These are phyloP conservation scores for Starmerella khaoyaiensis DNA, from an alignment of 805 yeast species.

Conservation along the genomic window DNA sequence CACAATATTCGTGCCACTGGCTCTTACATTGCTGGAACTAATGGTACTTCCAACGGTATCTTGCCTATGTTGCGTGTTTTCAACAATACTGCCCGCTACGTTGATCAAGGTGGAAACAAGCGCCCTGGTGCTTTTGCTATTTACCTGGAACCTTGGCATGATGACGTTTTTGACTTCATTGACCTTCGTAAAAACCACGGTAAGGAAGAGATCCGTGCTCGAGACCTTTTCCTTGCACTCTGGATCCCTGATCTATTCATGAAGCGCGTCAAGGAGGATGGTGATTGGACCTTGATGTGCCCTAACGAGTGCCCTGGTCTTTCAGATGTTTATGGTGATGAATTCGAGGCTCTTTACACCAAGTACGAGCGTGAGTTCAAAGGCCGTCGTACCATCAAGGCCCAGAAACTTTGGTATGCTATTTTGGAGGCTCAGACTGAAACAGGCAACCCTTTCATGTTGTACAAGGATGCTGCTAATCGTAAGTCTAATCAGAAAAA, in stretches of 20 bases:
- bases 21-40: constrained; percentile 78
- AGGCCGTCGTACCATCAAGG: constrained; percentile 53
- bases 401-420: constrained; percentile 84
- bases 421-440: constrained; percentile 87
- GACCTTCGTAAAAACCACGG: constrained; percentile 89
- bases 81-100: constrained; percentile 92
- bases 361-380: constrained; percentile 60
- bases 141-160: constrained; percentile 95
- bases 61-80: constrained; percentile 94
- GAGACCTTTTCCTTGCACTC: constrained; percentile 83
- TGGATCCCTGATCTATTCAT: constrained; percentile 94
- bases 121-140: constrained; percentile 96
- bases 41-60: constrained; percentile 83
- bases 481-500: constrained; percentile 79
- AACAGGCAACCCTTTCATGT: constrained; percentile 91
- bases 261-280: constrained; percentile 70
- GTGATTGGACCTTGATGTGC: constrained; percentile 79
- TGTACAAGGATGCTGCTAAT: constrained; percentile 88
- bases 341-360: constrained; percentile 58
- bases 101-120: constrained; percentile 96
- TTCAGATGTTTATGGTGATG: constrained; percentile 70
- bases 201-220: constrained; percentile 82
- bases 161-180: constrained; percentile 74
- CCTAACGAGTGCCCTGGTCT: constrained; percentile 84
- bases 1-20: constrained; percentile 81